Base-by-base conservation (phyloP, 768 basidiomycete species). In the Mycena galericulata region DNA sequence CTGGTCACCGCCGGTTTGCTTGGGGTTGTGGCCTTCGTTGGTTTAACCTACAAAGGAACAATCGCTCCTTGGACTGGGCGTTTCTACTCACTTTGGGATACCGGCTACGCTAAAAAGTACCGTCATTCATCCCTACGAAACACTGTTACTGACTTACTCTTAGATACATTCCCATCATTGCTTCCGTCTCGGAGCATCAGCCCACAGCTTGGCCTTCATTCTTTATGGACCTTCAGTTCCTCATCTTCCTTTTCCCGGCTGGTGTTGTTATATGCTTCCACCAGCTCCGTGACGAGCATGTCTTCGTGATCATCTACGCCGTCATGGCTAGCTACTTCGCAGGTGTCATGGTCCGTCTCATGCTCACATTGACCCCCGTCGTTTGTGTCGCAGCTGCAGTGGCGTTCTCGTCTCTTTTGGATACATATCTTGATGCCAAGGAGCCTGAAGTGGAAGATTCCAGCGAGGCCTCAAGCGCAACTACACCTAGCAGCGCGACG, bases 11-110 rank as follows among this genome's bases (percentile, higher is more conserved):
- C 88, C 24, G 95, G 94, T 68, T 46, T 92, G 2, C 80, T 96
- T 29, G 96, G 95, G 41, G 85, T 90, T 59, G 79, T 84, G 6
- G 93, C 87, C 0, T 90, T 99, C 63, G 89, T 90, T 47, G 88
- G 87, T 53, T 86, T 99, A 70, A 98, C 97, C 0, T 93, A 94
- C 82, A 93, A 91, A 67, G 97, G 97, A 22, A 94, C 90, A 88
- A 99, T 99, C 73, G 97, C 97, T 5, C 97, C 97, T 0, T 99
- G 98, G 97, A 99, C 97, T n/a, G 98, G 98, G 41, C 92, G 98
- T 64, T 99, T 99, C 87, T 99, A 99, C 81, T 98, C 96, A 0
- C 85, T 99, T 2, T 99, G 98, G 98, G 98, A 99, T 79, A 99
- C 97, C 0, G 97, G 96, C 34, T 99, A 99, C 75, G 98, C 98